Evolutionary conservation across 805 yeast genomes (phyloP), one percentile per base, ranked within the genome.

Genomic region (Candida silvicultrix): DNA sequence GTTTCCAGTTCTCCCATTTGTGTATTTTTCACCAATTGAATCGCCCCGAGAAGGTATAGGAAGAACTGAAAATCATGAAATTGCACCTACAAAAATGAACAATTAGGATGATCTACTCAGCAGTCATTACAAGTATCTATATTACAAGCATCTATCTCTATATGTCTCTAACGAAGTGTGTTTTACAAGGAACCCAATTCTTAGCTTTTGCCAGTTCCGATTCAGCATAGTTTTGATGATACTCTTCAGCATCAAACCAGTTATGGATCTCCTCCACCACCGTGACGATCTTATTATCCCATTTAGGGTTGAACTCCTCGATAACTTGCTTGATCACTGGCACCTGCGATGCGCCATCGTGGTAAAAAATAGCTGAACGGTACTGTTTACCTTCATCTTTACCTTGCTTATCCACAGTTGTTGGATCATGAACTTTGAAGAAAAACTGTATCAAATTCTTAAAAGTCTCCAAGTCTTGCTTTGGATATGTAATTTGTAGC

Each of bases 381-480:
- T 89, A 89, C 63, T 90, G 97, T 1, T 89, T 77, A 5, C 97
- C 97, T 14, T 57, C 54, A 57, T 57, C 54, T 14, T 88, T 85
- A 4, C 97, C 97, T 64, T 90, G 97, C 2, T 76, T 59, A 58
- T 89, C 81, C 39, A 74, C 49, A 2, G 87, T 80, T 3, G 97
- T 90, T 31, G 97, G 97, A 66, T 89, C 97, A 63, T 89, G 97
- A 63, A 87, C 87, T 56, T 85, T 71, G 69, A 87, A 89, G 70
- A 89, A 90, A 52, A 88, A 85, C 51, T 83, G 92, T 43, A 85
- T 66, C 43, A 89, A 66, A 20, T 82, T 83, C 47, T 66, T 75
- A 56, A 78, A 73, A 9, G 77, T 50, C 2, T 85, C 71, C 15
- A 63, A 52, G 15, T 34, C 11, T 34, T 14, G 7, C 5, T 70